Evolutionary conservation across 2,329 filamentous ascomycete species (phyloP).

Genomic region (Xylariaceae sp.): DNA sequence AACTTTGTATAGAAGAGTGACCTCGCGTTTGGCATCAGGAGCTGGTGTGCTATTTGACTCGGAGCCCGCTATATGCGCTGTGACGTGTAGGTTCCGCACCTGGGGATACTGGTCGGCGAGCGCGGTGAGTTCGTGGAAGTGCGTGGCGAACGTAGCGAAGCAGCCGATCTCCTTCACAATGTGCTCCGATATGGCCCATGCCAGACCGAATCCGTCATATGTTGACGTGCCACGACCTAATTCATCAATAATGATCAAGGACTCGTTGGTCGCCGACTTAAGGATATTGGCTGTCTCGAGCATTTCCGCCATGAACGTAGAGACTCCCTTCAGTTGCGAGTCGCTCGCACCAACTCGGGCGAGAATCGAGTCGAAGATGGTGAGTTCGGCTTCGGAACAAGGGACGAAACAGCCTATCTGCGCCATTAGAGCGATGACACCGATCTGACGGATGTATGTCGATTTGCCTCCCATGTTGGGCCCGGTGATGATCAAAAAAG

Average conservation of each 20-base stretch:
- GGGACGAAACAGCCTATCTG: slow-evolving; percentile 97
- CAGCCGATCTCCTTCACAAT: slow-evolving; percentile 95
- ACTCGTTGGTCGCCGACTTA: slow-evolving; percentile 93
- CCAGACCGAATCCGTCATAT: slow-evolving; percentile 97
- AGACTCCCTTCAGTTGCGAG: slow-evolving; percentile 96
- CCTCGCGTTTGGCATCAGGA: slow-evolving; percentile 71
- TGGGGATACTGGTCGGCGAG: slow-evolving; percentile 85
- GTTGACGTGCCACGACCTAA: slow-evolving; percentile 95
- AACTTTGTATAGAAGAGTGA: slow-evolving; percentile 96
- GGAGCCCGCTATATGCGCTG: slow-evolving; percentile 78
- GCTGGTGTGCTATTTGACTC: slow-evolving; percentile 45
- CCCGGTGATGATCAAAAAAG: slow-evolving; percentile 95
- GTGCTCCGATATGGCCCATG: slow-evolving; percentile 98
- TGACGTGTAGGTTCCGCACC: slow-evolving; percentile 93
- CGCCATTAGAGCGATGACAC: slow-evolving; percentile 95
- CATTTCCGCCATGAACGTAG: slow-evolving; percentile 99
- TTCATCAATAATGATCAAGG: slow-evolving; percentile 98
- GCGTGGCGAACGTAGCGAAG: slow-evolving; percentile 93
- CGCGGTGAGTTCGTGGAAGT: slow-evolving; percentile 97
- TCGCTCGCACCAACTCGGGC: slow-evolving; percentile 95
- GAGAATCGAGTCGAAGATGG: slow-evolving; percentile 95
- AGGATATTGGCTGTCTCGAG: slow-evolving; percentile 98
- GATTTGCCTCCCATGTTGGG: slow-evolving; percentile 99
- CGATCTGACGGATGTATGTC: slow-evolving; percentile 96
- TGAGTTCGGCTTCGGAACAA: slow-evolving; percentile 86